Conservation (phyloP, 1,284 basidiomycete genomes). For the Schizophyllum amplum region DNA sequence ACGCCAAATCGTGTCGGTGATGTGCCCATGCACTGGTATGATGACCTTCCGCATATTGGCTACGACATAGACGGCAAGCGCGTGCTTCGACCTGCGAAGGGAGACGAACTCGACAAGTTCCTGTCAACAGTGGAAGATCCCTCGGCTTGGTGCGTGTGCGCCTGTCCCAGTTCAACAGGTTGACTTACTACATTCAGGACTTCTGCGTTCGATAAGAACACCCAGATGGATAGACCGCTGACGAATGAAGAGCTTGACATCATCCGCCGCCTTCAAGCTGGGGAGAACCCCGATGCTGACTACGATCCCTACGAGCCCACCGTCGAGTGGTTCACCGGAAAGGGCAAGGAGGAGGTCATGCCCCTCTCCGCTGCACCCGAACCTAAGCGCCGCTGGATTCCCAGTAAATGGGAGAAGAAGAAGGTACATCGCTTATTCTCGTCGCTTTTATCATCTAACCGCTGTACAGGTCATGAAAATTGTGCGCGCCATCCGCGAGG, state of each 20-base stretch:
- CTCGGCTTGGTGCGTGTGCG: conserved; percentile 64
- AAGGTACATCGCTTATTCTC: conserved; percentile 69
- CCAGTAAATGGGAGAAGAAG: conserved; percentile 99
- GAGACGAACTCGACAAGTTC: conserved; percentile 98
- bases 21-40: conserved; percentile 98
- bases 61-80: conserved; percentile 95
- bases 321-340: conserved; percentile 95
- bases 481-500: conserved; percentile 94
- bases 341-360: conserved; percentile 91
- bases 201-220: conserved; percentile 86
- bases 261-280: conserved; percentile 82
- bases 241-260: conserved; percentile 92
- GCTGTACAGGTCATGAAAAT: conserved; percentile 91
- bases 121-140: conserved; percentile 91
- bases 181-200: conserved; percentile 54
- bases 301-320: conserved; percentile 94
- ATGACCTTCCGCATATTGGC: conserved; percentile 98
- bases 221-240: conserved; percentile 82
- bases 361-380: conserved; percentile 89
- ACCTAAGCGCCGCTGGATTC: conserved; percentile 94
- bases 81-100: conserved; percentile 89
- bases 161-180: conserved; percentile 3
- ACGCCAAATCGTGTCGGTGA: conserved; percentile 91
- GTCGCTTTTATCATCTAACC: conserved; percentile 6
- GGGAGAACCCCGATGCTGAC: conserved; percentile 85